phyloP scores from a whole-genome alignment of 2,329 filamentous ascomycete genomes.

The Fusarium vanettenii region DNA sequence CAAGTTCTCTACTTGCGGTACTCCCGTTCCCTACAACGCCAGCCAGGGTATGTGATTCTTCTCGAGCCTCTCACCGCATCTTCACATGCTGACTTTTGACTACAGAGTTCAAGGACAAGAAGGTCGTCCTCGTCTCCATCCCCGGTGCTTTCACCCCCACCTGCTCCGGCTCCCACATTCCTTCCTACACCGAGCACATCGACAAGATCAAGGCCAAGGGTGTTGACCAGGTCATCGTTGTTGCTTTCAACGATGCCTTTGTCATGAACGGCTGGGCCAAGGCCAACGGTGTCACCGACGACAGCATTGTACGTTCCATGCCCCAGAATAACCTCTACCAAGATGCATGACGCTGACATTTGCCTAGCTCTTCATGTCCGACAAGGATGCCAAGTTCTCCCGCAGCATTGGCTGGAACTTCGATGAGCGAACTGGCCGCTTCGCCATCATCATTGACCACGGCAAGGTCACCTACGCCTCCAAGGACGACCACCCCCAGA shows the following conservation, averaged over 20 bases:
- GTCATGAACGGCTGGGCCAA: slow-evolving; percentile 94
- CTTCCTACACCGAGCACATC: slow-evolving; percentile 80
- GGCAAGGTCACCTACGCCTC: slow-evolving; percentile 86
- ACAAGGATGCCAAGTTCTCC: slow-evolving; percentile 76
- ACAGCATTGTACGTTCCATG: slow-evolving; percentile 63
- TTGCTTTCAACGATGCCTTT: slow-evolving; percentile 86
- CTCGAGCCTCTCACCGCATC: not conserved
- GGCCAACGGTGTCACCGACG: slow-evolving; percentile 81
- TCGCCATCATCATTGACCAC: slow-evolving; percentile 84
- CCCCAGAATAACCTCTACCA: not conserved
- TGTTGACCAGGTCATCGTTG: slow-evolving; percentile 83
- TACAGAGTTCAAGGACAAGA: slow-evolving; percentile 67
- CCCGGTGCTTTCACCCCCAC: slow-evolving; percentile 86
- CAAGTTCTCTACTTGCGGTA: slow-evolving; percentile 80
- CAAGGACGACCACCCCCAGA: slow-evolving; percentile 68
- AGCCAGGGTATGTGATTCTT: slow-evolving; percentile 68
- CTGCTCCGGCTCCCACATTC: slow-evolving; percentile 84
- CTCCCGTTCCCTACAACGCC: slow-evolving; percentile 82
- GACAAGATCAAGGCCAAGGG: slow-evolving; percentile 80
- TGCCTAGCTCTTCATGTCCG: slow-evolving; percentile 78
- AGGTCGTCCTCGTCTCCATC: slow-evolving; percentile 66
- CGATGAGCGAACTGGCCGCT: slow-evolving; percentile 80
- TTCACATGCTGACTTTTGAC: slow-evolving; percentile 7
- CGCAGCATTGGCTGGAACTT: slow-evolving; percentile 81
- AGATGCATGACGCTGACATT: slow-evolving; percentile 11